phyloP scores from a whole-genome alignment of 495 filamentous ascomycete species.

The Podospora comata region DNA sequence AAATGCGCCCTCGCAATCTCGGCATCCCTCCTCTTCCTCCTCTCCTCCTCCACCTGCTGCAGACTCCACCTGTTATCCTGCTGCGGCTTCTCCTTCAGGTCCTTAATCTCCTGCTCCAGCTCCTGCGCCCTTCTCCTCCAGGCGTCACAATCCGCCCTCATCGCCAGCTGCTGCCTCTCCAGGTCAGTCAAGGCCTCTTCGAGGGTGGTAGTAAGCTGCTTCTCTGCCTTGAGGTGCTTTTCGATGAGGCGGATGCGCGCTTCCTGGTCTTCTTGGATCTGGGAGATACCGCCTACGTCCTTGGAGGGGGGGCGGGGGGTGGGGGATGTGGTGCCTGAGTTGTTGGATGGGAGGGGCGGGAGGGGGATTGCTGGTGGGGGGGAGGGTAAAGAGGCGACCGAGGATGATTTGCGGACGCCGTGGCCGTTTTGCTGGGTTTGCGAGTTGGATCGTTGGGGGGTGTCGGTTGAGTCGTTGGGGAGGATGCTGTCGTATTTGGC shows the following conservation, averaged over 20 bases:
- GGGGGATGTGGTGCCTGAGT: slow-evolving; percentile 41
- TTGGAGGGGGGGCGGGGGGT: slow-evolving; percentile 72
- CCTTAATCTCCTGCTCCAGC: slow-evolving; percentile 74
- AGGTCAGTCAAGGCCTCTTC: slow-evolving; percentile 95
- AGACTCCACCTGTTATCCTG: slow-evolving; percentile 72
- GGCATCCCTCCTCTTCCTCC: slow-evolving; percentile 78
- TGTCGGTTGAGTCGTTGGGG: slow-evolving; percentile 24
- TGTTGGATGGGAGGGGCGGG: slow-evolving; percentile 70
- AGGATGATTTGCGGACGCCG: slow-evolving; percentile 75
- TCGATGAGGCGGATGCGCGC: slow-evolving; percentile 92
- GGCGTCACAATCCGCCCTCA: slow-evolving; percentile 80
- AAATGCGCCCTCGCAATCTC: slow-evolving; percentile 83
- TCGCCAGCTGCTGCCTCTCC: slow-evolving; percentile 78
- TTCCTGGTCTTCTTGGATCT: slow-evolving; percentile 89
- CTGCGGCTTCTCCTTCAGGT: slow-evolving; percentile 50
- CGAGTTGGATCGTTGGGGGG: slow-evolving; percentile 72
- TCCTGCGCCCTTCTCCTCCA: slow-evolving; percentile 80
- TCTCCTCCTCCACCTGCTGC: slow-evolving; percentile 91
- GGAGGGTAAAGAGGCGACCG: slow-evolving; percentile 79
- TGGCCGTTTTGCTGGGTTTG: slow-evolving; percentile 46
- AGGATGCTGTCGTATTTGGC: slow-evolving; percentile 53
- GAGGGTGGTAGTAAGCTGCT: slow-evolving; percentile 88
- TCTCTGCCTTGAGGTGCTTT: slow-evolving; percentile 94
- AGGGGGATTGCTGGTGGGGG: slow-evolving; percentile 90
- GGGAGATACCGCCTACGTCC: slow-evolving; percentile 63